These are phyloP conservation scores for Vachellia pachyceras DNA, from an alignment of 306 rosid genomes.

Conservation along the genomic window DNA sequence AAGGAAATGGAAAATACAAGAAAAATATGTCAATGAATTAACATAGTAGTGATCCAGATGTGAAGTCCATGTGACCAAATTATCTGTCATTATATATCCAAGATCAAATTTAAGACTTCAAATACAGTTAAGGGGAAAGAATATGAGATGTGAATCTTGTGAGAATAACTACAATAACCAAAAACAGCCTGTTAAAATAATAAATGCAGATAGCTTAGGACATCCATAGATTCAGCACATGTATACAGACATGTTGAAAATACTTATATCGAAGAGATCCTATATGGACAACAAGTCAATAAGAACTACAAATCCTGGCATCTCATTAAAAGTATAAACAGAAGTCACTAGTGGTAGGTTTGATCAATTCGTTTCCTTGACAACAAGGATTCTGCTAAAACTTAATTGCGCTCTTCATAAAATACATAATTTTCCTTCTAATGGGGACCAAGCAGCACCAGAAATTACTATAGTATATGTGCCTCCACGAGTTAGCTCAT, in stretches of 20 bases:
- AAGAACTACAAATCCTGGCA: background rate
- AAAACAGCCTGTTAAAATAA: background rate
- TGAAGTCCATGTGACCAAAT: conserved; percentile 15
- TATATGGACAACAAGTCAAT: background rate
- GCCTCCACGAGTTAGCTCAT: background rate
- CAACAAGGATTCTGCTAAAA: background rate
- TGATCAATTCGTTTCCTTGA: background rate
- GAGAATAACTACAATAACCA: background rate
- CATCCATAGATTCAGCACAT: background rate
- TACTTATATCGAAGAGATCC: background rate
- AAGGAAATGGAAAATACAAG: background rate
- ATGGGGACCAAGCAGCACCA: background rate
- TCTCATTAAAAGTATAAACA: background rate
- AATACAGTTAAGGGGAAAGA: background rate
- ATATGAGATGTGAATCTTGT: background rate
- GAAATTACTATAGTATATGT: background rate
- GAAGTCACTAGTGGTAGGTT: background rate
- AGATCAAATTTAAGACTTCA: background rate
- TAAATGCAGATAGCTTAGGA: background rate
- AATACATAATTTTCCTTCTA: background rate
- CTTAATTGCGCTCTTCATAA: background rate
- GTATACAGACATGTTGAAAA: background rate
- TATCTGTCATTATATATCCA: background rate
- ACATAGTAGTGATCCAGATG: background rate
- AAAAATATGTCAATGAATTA: background rate